Evolutionary conservation across 116 monocot genomes (phyloP).

Genomic region (Posidonia oceanica): DNA sequence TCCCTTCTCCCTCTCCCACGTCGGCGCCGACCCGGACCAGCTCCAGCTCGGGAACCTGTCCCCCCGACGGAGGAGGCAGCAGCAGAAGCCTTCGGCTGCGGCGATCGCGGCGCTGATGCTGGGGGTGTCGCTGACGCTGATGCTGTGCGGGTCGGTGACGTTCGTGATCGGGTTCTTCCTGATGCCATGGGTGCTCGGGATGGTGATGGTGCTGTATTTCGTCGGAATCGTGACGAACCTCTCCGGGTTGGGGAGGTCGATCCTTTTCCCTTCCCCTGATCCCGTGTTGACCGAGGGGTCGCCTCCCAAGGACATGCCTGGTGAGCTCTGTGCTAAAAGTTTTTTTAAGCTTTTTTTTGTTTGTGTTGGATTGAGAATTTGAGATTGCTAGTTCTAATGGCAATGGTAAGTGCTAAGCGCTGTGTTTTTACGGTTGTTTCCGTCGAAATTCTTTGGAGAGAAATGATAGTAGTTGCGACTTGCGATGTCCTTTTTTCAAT

Average conservation of each 20-base stretch:
- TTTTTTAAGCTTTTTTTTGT: too few relatives aligned
- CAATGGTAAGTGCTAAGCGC: too few relatives aligned
- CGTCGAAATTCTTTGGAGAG: too few relatives aligned
- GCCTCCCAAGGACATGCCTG: neutral
- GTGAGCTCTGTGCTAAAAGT: too few relatives aligned
- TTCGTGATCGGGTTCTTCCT: conserved; percentile 65
- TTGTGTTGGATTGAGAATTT: too few relatives aligned
- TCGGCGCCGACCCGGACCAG: too few relatives aligned
- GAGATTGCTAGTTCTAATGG: too few relatives aligned
- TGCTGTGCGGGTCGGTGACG: conserved; percentile 71
- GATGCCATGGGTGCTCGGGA: conserved; percentile 65
- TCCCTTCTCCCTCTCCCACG: neutral
- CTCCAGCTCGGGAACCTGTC: too few relatives aligned
- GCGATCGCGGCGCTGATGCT: conserved; percentile 54
- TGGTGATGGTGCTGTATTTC: conserved; percentile 36
- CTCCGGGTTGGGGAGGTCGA: conserved; percentile 26
- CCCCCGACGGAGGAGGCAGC: neutral
- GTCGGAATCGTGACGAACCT: conserved; percentile 39
- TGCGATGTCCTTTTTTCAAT: too few relatives aligned
- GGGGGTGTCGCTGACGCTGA: conserved; percentile 61
- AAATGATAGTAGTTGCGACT: too few relatives aligned
- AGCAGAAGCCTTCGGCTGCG: conserved; percentile 24
- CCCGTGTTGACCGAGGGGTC: neutral
- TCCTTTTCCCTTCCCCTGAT: neutral
- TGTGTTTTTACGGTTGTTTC: too few relatives aligned